Base-by-base conservation (phyloP, 2,329 filamentous ascomycete genomes). In the Xylariales sp. region DNA sequence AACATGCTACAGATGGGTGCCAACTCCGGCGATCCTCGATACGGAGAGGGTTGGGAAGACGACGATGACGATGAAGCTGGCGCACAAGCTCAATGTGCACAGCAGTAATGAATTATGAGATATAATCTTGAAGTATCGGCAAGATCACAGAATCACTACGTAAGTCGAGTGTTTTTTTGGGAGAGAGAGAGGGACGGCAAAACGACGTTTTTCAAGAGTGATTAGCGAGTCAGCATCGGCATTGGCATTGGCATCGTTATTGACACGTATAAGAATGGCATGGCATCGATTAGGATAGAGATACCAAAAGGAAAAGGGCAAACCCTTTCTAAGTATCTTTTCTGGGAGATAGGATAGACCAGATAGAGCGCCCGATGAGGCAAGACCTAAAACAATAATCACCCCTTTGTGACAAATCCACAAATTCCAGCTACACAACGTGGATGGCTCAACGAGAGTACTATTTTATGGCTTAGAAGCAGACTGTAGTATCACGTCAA, bases 41-140 rank as follows among this genome's bases (percentile, higher is more conserved):
- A 85, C 53, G 88, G 85, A 18, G 85, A 85, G 67, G 88, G 87
- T 12, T 93, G 91, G 86, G 90, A 91, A 81, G 89, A 91, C 60
- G 90, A 92, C 56, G 90, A 92, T 50, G 90, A 92, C 32, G 91
- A 91, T 1, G 89, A 89, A 34, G 90, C 89, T 0, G 89, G 86
- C 5, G 88, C 85, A 48, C 83, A 84, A 65, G 84, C 91, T 34
- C 92, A 94, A 79, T 94, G 92, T 76, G 88, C 90, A 69, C 89
- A 90, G 65, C 91, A 93, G 83, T 93, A 88, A 84, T 69, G 74
- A 78, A 55, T 75, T 73, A 78, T 71, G 77, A 78, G 69, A 72
- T 56, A 75, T 71, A 71, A 62, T 49, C 64, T 71, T 62, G 65
- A 59, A 59, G 69, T 56, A 41, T 53, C 61, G 65, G 67, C 71